Base-by-base conservation (phyloP, 1,284 basidiomycete genomes). In the Trametes versicolor region DNA sequence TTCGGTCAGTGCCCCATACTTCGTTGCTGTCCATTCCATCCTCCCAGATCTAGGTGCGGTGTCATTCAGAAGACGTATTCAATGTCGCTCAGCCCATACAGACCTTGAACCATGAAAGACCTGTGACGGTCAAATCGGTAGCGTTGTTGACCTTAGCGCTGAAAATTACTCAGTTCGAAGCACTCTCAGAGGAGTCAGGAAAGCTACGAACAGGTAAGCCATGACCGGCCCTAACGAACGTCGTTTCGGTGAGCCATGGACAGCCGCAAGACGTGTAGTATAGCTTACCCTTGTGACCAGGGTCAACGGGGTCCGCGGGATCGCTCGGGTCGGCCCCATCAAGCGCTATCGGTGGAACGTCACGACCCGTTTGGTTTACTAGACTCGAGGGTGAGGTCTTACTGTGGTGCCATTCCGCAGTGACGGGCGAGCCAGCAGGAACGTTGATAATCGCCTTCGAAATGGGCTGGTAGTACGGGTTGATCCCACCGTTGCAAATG, bases 401-500 rank as follows among this genome's bases (percentile, higher is more conserved):
- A 73, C 72, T 83, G 73, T 86, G 84, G 70, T 85, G 85, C 79
- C 80, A 87, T 70, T 87, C 82, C 10, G 85, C 80, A 10, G 83
- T 86, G n/a, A 87, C 80, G 64, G 77, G 77, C 9, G 82, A 72
- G 15, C 86, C 85, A 63, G 84, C 79, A 54, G 88, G 76, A 32
- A 86, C 82, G 45, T 77, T 75, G 75, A 90, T 81, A 71, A 89
- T 73, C 17, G 79, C 71, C 58, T 80, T 74, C 52, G 86, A 80
- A 64, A 89, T 75, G 10, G 84, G 83, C 70, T 82, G 76, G 75
- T 86, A 82, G 74, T 85, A 86, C 0, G 85, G 85, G 72, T 86
- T 87, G 71, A 87, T 86, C 32, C 86, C 86, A 39, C 86, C 86
- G 63, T 88, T 88, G 77, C 86, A 87, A 63, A 86, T 85, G 49